Base-by-base conservation (phyloP, 306 rosid genomes). In the Dalbergia cultrata region DNA sequence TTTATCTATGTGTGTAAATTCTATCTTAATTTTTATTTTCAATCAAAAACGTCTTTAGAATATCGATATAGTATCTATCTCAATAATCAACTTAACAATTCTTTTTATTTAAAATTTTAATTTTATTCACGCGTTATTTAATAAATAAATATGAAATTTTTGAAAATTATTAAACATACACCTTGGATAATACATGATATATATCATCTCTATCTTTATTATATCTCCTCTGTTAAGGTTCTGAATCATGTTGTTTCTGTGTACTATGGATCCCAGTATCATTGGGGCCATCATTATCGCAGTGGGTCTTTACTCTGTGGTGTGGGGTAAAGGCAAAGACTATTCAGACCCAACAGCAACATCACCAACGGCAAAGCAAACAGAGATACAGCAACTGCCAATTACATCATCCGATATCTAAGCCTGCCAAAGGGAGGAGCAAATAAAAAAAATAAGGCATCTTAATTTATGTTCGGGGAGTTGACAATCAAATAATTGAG, bases 321-420 rank as follows among this genome's bases (percentile, higher is more conserved):
- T 92, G 76, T 94, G 97, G 98, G 97, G 98, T 12, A 94, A 92
- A 87, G 77, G 82, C 72, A 90, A 92, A 82, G 98, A 92, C 68
- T 35, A 83, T 14, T 47, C 83, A 4, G 21, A 44, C 9, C 47
- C 70, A 59, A 43, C 44, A n/a, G 45, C 60, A 60, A 22, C 65
- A 41, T 13, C 82, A 17, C 0, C 69, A 68, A 43, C 80, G 65
- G 17, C 70, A 6, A 79, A 75, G 77, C 86, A 79, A 47, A 61
- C 18, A 19, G 72, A 71, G 62, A 33, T 37, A 34, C 88, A 78
- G 16, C 59, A 85, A 13, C 81, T 76, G 16, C 82, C 86, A 61
- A 66, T 82, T 43, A 70, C 84, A 49, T 19, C 82, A 53, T 56
- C 82, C 17, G 9, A 57, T 45, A 50, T 53, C 70, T 71, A 75